Percentiles rank a stretch among this genome's conserved stretches.
Conservation (phyloP, 2,329 filamentous ascomycete genomes). For the Moelleriella libera region DNA sequence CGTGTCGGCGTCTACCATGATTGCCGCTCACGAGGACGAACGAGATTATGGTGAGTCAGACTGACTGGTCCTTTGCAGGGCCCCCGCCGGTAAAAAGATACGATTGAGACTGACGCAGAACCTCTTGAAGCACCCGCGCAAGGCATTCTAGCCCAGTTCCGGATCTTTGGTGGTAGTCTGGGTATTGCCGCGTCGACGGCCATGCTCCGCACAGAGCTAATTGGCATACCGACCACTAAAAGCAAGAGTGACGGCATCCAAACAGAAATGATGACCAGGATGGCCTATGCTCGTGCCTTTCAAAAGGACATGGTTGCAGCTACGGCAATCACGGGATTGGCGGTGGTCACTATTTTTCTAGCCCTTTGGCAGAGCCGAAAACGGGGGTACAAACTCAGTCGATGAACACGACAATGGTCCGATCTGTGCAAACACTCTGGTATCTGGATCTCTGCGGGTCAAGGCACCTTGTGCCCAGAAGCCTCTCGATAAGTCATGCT, state of each 20-base stretch:
- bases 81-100: constrained; percentile 2
- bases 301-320: constrained; percentile 31
- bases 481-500: no score
- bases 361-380: constrained; percentile 1
- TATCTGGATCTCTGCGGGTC: no score
- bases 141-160: constrained; percentile 34
- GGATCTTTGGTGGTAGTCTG: constrained; percentile 38
- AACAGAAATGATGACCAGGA: constrained; percentile 14
- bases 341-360: constrained; percentile 21
- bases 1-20: constrained; percentile 31
- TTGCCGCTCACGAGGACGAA: constrained; percentile 26
- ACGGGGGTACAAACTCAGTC: neutral
- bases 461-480: neutral
- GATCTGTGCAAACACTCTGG: neutral
- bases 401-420: neutral
- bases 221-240: neutral
- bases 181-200: constrained; percentile 39
- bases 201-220: constrained; percentile 21
- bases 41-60: constrained; percentile 28
- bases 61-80: neutral
- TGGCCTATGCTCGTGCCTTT: constrained; percentile 29
- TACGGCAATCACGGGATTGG: constrained; percentile 23
- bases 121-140: constrained; percentile 29
- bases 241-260: constrained; percentile 14
- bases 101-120: constrained; percentile 5